Conservation (phyloP, 139 green algal species). For the Volvox africanus region DNA sequence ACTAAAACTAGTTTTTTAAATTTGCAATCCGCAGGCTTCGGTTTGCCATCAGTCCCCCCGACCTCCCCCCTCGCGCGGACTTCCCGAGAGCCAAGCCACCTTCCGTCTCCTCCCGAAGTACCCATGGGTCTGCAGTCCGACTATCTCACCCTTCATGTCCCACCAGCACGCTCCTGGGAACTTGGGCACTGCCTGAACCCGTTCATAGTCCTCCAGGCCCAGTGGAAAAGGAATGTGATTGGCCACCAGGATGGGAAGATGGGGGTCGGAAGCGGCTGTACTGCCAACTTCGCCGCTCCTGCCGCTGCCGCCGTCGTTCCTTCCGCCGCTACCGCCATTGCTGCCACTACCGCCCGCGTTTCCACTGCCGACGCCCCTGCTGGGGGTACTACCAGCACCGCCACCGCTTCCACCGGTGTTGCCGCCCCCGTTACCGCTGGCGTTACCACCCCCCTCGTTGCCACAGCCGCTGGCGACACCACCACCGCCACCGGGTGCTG, state of each 20-base stretch:
- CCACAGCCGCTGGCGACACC: background rate
- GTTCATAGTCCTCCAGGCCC: background rate
- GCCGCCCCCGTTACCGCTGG: too few relatives aligned
- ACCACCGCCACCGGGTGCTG: background rate
- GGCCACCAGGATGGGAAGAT: background rate
- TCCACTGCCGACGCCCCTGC: background rate
- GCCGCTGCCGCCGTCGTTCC: background rate
- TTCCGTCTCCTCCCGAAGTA: too few relatives aligned
- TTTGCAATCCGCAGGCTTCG: too few relatives aligned
- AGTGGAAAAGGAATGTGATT: constrained; percentile 5
- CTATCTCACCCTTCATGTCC: background rate
- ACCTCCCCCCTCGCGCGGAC: too few relatives aligned
- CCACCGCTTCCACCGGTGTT: background rate
- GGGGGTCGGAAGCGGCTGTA: background rate
- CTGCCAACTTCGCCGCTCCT: background rate
- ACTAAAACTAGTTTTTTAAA: too few relatives aligned
- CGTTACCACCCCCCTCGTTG: background rate
- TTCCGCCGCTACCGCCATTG: background rate
- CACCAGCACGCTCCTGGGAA: background rate
- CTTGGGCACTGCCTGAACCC: background rate
- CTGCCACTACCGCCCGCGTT: background rate
- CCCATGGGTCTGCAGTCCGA: too few relatives aligned
- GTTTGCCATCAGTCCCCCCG: too few relatives aligned
- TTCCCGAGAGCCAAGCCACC: too few relatives aligned
- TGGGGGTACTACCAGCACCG: too few relatives aligned